Percentiles rank a stretch among this genome's conserved stretches.
Evolutionary conservation across 1,284 basidiomycete species (phyloP).

Genomic region (Porphyrellus sp.): DNA sequence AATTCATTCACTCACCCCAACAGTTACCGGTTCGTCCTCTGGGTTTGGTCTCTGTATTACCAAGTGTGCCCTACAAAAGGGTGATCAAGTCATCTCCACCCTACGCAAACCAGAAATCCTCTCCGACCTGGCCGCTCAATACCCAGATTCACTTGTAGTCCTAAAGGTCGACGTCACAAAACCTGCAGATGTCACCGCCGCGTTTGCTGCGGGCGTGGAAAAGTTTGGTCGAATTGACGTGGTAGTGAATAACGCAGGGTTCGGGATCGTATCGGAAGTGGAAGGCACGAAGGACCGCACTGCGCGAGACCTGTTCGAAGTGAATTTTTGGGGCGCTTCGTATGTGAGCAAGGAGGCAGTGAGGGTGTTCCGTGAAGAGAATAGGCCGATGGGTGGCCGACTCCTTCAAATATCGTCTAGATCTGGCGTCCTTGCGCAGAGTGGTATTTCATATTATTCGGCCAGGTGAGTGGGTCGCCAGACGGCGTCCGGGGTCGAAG

Average conservation of each 20-base stretch:
- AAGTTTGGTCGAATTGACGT: conserved; percentile 40
- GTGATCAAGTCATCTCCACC: conserved; percentile 37
- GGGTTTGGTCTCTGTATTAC: conserved; percentile 23
- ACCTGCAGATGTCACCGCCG: conserved; percentile 24
- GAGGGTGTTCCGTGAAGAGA: conserved; percentile 25
- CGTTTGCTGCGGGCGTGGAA: conserved; percentile 32
- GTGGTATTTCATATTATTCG: conserved; percentile 13
- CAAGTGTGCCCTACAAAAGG: conserved; percentile 26
- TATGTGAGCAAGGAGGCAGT: conserved; percentile 31
- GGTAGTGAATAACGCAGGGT: too few species aligned
- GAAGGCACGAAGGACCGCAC: conserved; percentile 19
- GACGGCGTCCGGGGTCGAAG: background rate
- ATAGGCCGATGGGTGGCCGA: conserved; percentile 24
- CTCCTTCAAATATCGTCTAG: conserved; percentile 25
- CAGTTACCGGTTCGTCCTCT: conserved; percentile 26
- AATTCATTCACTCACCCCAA: background rate
- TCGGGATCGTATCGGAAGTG: conserved; percentile 32
- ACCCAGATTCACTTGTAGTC: conserved; percentile 35
- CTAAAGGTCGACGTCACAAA: conserved; percentile 41
- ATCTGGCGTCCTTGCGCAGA: conserved; percentile 5
- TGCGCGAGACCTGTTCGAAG: conserved; percentile 34
- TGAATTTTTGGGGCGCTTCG: conserved; percentile 40
- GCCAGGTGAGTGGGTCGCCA: conserved; percentile 15
- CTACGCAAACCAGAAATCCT: conserved; percentile 30
- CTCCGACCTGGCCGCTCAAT: conserved; percentile 26